Conservation (phyloP, 345 rosid genomes). For the Acer campestre region DNA sequence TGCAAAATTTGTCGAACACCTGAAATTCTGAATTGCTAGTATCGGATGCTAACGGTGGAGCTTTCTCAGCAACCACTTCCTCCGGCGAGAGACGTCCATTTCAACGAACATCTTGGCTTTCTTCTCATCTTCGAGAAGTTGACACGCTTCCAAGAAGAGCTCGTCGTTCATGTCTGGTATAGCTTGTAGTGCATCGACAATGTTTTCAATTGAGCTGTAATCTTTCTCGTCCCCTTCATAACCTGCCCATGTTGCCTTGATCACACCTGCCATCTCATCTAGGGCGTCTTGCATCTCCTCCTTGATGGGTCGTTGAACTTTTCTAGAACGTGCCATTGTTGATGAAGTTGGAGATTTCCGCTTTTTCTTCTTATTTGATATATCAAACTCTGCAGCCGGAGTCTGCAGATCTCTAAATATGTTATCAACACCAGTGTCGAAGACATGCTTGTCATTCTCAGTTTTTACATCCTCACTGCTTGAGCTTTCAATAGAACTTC, state of each 20-base stretch:
- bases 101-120: conserved; percentile 40
- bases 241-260: conserved; percentile 1
- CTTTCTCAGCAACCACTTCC: conserved; percentile 39
- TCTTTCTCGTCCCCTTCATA: conserved; percentile 11
- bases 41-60: conserved; percentile 19
- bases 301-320: conserved; percentile 25
- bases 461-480: conserved; percentile 14
- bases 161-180: conserved; percentile 51
- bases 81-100: conserved; percentile 42
- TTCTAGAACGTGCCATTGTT: conserved; percentile 20
- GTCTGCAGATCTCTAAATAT: conserved; percentile 24
- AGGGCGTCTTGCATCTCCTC: conserved; percentile 22
- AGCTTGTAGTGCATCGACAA: conserved; percentile 52
- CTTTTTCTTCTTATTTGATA: conserved; percentile 26
- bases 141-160: conserved; percentile 51
- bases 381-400: conserved; percentile 30
- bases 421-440: conserved; percentile 12
- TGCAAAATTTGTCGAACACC: neutral
- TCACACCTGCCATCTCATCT: conserved; percentile 5
- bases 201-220: conserved; percentile 35
- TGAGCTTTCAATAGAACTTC: conserved; percentile 14
- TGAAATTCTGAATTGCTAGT: neutral
- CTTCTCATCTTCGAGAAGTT: conserved; percentile 47
- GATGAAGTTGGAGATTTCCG: conserved; percentile 30
- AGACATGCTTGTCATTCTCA: conserved; percentile 18